Conservation (phyloP, 2,329 filamentous ascomycete species). For the Didymella glomerata region DNA sequence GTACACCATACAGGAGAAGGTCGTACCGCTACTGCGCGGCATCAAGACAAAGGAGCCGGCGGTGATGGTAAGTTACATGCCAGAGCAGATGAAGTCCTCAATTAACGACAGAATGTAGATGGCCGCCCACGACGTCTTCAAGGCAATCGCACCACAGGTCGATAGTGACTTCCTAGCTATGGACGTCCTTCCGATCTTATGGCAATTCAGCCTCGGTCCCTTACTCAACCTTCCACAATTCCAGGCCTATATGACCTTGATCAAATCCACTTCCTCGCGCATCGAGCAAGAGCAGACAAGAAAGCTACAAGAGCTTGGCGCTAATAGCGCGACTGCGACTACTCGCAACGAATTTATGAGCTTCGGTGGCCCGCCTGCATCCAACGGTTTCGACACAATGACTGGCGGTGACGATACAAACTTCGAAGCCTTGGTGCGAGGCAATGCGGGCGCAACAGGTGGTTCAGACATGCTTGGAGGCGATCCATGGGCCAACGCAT, state of each 20-base stretch:
- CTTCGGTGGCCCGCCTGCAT: constrained; percentile 63
- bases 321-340: constrained; percentile 62
- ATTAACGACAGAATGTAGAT: constrained; percentile 58
- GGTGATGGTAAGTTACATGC: constrained; percentile 71
- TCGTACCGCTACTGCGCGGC: constrained; percentile 85
- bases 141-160: constrained; percentile 80
- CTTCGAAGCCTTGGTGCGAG: constrained; percentile 90
- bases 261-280: constrained; percentile 78
- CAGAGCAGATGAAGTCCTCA: not conserved
- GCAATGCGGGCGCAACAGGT: constrained; percentile 53
- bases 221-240: constrained; percentile 87
- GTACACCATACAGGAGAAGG: constrained; percentile 97
- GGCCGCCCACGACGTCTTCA: constrained; percentile 84
- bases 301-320: constrained; percentile 85
- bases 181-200: constrained; percentile 88
- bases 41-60: constrained; percentile 99
- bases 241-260: constrained; percentile 86
- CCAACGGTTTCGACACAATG: constrained; percentile 66
- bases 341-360: constrained; percentile 73
- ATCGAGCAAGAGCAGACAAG: constrained; percentile 89
- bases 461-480: constrained; percentile 54
- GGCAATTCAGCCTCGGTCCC: constrained; percentile 90
- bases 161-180: constrained; percentile 92
- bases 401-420: constrained; percentile 72
- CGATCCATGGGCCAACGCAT: constrained; percentile 53